Percentiles rank a stretch among this genome's conserved stretches.
Evolutionary conservation across 108 stramenopile species (phyloP).

Genomic region (Mayamaea pseudoterrestris): DNA sequence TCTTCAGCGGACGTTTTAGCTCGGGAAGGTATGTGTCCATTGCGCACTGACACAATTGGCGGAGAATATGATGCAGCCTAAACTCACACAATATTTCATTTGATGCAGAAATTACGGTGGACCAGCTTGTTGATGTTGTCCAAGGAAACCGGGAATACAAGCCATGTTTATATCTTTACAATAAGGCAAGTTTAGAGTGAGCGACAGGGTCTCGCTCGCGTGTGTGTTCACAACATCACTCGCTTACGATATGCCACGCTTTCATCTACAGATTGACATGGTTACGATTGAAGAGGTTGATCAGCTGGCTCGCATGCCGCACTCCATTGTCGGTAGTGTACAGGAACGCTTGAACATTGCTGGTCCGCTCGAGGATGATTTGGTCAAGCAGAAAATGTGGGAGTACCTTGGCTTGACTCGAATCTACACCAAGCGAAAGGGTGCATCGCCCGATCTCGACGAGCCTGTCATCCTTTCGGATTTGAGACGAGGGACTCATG

Average conservation of each 20-base stretch:
- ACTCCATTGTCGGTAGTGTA: slow-evolving; percentile 90
- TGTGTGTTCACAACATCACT: too few relatives aligned
- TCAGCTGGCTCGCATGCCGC: slow-evolving; percentile 88
- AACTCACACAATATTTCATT: too few relatives aligned
- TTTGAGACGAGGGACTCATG: slow-evolving; percentile 80
- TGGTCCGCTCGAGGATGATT: slow-evolving; percentile 60
- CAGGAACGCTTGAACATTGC: slow-evolving; percentile 75
- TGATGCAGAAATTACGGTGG: slow-evolving; percentile 90
- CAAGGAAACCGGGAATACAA: slow-evolving; percentile 95
- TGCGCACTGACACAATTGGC: slow-evolving; percentile 69
- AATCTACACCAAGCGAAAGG: slow-evolving; percentile 95
- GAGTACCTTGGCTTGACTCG: slow-evolving; percentile 92
- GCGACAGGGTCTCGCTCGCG: too few relatives aligned
- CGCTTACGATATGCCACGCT: too few relatives aligned
- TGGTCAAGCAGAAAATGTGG: slow-evolving; percentile 85
- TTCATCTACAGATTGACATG: slow-evolving; percentile 94
- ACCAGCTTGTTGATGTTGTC: slow-evolving; percentile 97
- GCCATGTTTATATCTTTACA: slow-evolving; percentile 94
- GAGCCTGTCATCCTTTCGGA: slow-evolving; percentile 95
- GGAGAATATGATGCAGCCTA: too few relatives aligned
- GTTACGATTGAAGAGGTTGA: slow-evolving; percentile 97
- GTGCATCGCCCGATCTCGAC: slow-evolving; percentile 84
- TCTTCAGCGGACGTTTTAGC: slow-evolving; percentile 89
- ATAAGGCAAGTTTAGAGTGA: too few relatives aligned
- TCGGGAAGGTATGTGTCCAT: slow-evolving; percentile 75